phyloP scores from a whole-genome alignment of 208 protist species.

The Trypanosomatidae sp. region DNA sequence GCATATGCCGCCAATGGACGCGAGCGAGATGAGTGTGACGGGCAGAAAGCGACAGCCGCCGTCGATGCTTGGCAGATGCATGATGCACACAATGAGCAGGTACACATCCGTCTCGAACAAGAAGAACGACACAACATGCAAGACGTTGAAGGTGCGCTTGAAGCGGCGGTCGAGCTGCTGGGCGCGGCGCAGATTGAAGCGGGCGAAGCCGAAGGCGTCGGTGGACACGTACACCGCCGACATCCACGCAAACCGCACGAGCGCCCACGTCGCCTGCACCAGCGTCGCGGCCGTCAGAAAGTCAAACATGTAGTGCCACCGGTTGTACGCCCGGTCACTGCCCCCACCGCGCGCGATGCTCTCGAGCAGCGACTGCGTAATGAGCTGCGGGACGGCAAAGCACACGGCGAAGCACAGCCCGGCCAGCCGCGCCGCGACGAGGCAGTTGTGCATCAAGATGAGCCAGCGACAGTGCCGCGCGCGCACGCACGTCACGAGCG shows the following conservation, averaged over 20 bases:
- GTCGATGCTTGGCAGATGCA: slow-evolving; percentile 1
- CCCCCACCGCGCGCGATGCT: slow-evolving; percentile 4
- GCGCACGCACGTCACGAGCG: slow-evolving; percentile 23
- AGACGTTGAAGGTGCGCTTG: slow-evolving; percentile 15
- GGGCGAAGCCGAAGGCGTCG: slow-evolving; percentile 50
- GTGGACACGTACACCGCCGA: slow-evolving; percentile 43
- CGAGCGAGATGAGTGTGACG: slow-evolving; percentile 11
- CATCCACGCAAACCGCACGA: slow-evolving; percentile 30
- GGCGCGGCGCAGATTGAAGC: slow-evolving; percentile 28
- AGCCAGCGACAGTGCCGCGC: slow-evolving; percentile 12
- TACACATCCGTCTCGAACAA: slow-evolving; percentile 45
- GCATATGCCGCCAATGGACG: slow-evolving; percentile 12
- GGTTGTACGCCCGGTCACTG: neutral
- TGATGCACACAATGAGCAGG: slow-evolving; percentile 11
- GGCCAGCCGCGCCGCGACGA: slow-evolving; percentile 31
- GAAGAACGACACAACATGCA: slow-evolving; percentile 32
- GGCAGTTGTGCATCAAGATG: slow-evolving; percentile 42
- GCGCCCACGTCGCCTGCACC: slow-evolving; percentile 19
- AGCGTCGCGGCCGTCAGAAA: slow-evolving; percentile 18
- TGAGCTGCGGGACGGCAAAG: slow-evolving; percentile 52
- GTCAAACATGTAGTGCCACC: slow-evolving; percentile 9
- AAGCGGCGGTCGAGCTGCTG: slow-evolving; percentile 14
- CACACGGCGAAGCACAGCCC: slow-evolving; percentile 28
- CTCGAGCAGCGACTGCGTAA: slow-evolving; percentile 41
- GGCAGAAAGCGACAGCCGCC: slow-evolving; percentile 9